A percentile compares a stretch with the other conserved stretches of the same genome.
phyloP scores from a whole-genome alignment of 345 rosid species.

The Linum lewisii region DNA sequence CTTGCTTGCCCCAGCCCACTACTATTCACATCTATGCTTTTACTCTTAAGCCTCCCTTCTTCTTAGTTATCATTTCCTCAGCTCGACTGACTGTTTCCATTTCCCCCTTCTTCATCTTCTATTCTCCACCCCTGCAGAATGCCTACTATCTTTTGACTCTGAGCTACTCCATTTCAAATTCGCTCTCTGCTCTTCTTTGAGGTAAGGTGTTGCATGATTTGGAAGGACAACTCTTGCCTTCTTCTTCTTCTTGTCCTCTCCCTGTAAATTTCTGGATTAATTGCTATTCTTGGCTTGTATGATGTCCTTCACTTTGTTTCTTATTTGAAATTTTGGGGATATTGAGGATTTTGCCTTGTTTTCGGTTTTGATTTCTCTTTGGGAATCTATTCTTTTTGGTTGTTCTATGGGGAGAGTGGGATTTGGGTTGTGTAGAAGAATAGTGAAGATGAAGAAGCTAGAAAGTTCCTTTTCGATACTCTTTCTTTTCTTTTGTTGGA shows the following conservation, averaged over 20 bases:
- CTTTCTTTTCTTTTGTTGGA: slow-evolving; percentile 32
- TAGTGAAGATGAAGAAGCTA: slow-evolving; percentile 41
- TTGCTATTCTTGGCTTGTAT: not conserved
- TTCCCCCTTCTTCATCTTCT: not conserved
- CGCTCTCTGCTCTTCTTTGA: slow-evolving; percentile 13
- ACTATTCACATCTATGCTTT: slow-evolving; percentile 22
- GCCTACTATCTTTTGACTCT: slow-evolving; percentile 9
- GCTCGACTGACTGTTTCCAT: not conserved
- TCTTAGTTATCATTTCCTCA: not conserved
- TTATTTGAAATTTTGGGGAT: no score
- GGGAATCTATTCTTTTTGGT: not conserved
- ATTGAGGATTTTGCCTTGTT: no score
- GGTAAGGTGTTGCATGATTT: slow-evolving; percentile 20
- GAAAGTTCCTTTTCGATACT: slow-evolving; percentile 22
- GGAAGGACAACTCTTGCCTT: slow-evolving; percentile 15
- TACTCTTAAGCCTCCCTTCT: not conserved
- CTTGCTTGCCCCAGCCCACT: slow-evolving; percentile 23
- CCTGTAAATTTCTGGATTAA: not conserved
- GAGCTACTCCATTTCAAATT: slow-evolving; percentile 10
- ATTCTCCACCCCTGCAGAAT: slow-evolving; percentile 14
- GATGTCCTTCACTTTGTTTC: not conserved
- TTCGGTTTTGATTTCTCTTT: not conserved
- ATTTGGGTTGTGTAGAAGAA: slow-evolving; percentile 1
- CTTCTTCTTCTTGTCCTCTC: not conserved
- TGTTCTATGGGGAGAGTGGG: no score